These are phyloP conservation scores for Mycena amicta DNA, from an alignment of 768 basidiomycete species.

Conservation along the genomic window DNA sequence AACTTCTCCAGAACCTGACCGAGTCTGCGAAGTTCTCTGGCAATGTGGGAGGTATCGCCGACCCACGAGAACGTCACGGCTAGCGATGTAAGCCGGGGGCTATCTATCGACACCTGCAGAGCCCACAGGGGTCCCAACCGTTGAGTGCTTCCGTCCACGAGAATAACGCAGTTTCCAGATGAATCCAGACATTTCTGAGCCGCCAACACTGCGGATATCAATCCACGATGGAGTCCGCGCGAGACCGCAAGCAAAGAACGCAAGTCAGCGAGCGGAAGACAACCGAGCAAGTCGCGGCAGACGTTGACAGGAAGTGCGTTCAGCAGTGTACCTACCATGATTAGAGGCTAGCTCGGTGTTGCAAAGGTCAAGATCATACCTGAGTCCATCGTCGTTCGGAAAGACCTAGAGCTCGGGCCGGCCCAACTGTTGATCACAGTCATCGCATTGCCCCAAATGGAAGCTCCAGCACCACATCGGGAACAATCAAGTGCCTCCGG, in stretches of 20 bases:
- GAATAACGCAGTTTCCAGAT: not conserved
- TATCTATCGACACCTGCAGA: constrained; percentile 1
- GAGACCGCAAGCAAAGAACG: not conserved
- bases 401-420: no score
- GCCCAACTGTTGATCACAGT: no score
- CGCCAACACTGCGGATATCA: not conserved
- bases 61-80: not conserved
- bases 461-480: no score
- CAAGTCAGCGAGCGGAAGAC: not conserved
- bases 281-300: not conserved
- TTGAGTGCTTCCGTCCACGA: not conserved
- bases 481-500: no score
- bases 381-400: no score
- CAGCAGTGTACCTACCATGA: no score
- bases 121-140: not conserved
- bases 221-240: constrained; percentile 1
- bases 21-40: not conserved
- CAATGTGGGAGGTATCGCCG: not conserved
- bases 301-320: not conserved
- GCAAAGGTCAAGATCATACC: no score
- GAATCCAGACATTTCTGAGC: not conserved
- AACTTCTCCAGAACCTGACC: not conserved
- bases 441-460: no score
- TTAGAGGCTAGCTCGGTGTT: no score
- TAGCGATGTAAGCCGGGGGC: not conserved